Evolutionary conservation across 2,329 filamentous ascomycete species (phyloP).

Genomic region (Penicillium sp.): DNA sequence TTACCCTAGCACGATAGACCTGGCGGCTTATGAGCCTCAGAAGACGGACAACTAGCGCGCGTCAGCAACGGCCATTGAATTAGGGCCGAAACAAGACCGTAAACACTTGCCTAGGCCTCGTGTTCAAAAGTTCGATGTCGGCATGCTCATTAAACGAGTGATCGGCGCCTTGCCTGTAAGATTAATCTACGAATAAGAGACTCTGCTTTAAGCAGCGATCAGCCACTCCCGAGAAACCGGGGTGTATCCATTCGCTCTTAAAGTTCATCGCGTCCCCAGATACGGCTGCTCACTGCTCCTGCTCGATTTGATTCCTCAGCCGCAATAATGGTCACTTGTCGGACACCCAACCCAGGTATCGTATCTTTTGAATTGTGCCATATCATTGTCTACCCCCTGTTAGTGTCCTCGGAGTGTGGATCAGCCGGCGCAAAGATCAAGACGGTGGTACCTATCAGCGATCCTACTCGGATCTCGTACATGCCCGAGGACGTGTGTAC

Average conservation of each 20-base stretch:
- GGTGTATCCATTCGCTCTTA: not conserved
- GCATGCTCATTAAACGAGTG: not conserved
- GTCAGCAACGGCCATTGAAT: too few relatives aligned
- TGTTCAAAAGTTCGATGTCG: not conserved
- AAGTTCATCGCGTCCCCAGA: not conserved
- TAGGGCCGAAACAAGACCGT: too few relatives aligned
- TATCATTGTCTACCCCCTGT: not conserved
- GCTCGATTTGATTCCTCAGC: not conserved
- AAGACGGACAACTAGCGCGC: not conserved
- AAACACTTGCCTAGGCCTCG: too few relatives aligned
- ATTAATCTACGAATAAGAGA: not conserved
- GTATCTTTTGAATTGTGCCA: not conserved
- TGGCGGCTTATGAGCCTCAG: too few relatives aligned
- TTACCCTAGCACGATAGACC: too few relatives aligned
- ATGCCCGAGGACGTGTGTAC: not conserved
- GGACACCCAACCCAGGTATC: not conserved
- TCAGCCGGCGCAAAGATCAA: constrained; percentile 1
- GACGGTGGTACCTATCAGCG: not conserved
- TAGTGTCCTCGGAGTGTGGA: constrained; percentile 1
- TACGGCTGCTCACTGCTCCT: not conserved
- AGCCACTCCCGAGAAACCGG: constrained; percentile 6
- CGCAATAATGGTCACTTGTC: not conserved
- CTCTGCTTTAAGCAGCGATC: not conserved
- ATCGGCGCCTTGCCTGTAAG: not conserved
- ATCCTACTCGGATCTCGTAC: not conserved